A percentile compares a stretch with the other conserved stretches of the same genome.
Evolutionary conservation across 2,329 filamentous ascomycete species (phyloP).

Genomic region (Ambrosiella cleistominuta): DNA sequence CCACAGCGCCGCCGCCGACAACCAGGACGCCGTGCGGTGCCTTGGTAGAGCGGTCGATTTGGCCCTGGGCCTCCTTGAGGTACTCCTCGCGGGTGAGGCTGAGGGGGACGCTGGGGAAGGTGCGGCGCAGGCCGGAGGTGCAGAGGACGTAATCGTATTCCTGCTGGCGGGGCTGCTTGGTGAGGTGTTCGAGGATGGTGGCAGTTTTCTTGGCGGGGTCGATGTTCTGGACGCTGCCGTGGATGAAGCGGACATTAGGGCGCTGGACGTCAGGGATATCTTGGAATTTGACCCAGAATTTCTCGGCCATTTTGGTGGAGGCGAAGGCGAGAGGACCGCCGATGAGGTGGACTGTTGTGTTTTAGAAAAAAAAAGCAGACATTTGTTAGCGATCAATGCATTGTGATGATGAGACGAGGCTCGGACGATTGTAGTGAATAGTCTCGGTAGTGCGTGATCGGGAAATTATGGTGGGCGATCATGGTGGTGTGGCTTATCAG

Average conservation of each 20-base stretch:
- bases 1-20: slow-evolving; percentile 63
- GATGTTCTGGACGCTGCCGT: slow-evolving; percentile 44
- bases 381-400: not conserved
- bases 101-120: slow-evolving; percentile 57
- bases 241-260: slow-evolving; percentile 44
- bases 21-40: slow-evolving; percentile 45
- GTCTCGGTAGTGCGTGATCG: not conserved
- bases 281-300: slow-evolving; percentile 52
- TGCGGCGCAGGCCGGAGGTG: slow-evolving; percentile 50
- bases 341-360: slow-evolving; percentile 48
- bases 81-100: slow-evolving; percentile 44
- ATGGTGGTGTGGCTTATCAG: slow-evolving; percentile 7
- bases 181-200: slow-evolving; percentile 31
- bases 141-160: slow-evolving; percentile 62
- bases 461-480: not conserved
- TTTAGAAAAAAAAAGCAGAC: not conserved
- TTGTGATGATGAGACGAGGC: not conserved
- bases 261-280: slow-evolving; percentile 49
- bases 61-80: slow-evolving; percentile 40
- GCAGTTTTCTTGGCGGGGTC: slow-evolving; percentile 43
- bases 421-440: not conserved
- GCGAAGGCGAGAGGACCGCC: slow-evolving; percentile 57
- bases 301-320: slow-evolving; percentile 42
- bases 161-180: slow-evolving; percentile 26
- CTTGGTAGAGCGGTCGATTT: slow-evolving; percentile 36